phyloP scores from a whole-genome alignment of 75 land plant species.

The Sequoiadendron giganteum region DNA sequence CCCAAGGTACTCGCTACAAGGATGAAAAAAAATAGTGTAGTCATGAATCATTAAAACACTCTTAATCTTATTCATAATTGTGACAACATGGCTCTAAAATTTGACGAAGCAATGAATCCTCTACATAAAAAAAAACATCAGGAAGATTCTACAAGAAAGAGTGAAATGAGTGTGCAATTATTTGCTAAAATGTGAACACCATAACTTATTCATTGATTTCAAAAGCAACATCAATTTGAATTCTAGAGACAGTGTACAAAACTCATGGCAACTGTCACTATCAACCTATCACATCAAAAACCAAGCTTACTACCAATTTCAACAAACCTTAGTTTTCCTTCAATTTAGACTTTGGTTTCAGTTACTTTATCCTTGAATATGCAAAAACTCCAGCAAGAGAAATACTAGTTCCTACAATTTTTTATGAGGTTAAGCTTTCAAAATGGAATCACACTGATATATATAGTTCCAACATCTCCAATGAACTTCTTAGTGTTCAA shows the following conservation, averaged over 20 bases:
- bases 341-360: constrained; percentile 45
- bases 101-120: not conserved
- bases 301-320: not conserved
- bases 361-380: constrained; percentile 73
- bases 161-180: not conserved
- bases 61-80: not conserved
- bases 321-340: not conserved
- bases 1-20: too few species aligned
- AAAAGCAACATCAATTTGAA: not conserved
- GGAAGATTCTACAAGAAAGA: not conserved
- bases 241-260: not conserved
- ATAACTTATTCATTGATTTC: not conserved
- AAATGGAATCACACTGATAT: too few species aligned
- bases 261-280: not conserved
- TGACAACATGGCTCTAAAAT: not conserved
- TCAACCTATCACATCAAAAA: not conserved
- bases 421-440: constrained; percentile 1
- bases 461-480: too few species aligned
- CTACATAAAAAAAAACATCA: not conserved
- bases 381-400: constrained; percentile 89
- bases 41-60: not conserved
- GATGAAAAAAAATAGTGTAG: not conserved
- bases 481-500: not conserved
- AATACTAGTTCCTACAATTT: constrained; percentile 66
- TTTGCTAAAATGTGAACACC: not conserved